These are phyloP conservation scores for Panicum miliaceum DNA, from an alignment of 176 grass and related monocot genomes.

Conservation along the genomic window DNA sequence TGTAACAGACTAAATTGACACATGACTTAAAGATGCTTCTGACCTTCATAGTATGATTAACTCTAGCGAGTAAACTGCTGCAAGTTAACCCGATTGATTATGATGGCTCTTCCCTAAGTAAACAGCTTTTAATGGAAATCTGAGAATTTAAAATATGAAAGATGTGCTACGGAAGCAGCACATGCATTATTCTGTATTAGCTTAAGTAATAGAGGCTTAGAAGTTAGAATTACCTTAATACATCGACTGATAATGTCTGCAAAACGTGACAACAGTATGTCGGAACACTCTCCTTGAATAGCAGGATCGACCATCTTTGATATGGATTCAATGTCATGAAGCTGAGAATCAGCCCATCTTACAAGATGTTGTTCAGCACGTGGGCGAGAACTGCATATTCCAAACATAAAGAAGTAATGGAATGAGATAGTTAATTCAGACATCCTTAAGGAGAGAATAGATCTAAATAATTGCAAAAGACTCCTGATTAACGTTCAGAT, in stretches of 20 bases:
- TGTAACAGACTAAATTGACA: not conserved
- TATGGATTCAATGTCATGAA: conserved; percentile 86
- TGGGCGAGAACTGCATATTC: conserved; percentile 63
- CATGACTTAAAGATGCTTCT: not conserved
- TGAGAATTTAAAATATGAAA: conserved; percentile 22
- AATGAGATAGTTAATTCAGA: conserved; percentile 15
- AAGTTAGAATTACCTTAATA: conserved; percentile 57
- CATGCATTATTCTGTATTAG: conserved; percentile 4
- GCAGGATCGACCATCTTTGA: conserved; percentile 72
- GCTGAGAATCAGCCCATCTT: conserved; percentile 73
- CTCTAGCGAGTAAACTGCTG: conserved; percentile 23
- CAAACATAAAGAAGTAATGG: conserved; percentile 2
- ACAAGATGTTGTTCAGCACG: conserved; percentile 74
- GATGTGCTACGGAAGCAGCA: conserved; percentile 16
- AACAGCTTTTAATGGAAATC: conserved; percentile 24
- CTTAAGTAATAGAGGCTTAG: conserved; percentile 9
- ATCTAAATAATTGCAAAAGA: conserved; percentile 31
- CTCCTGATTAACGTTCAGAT: conserved; percentile 26
- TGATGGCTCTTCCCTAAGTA: conserved; percentile 13
- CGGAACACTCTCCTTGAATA: conserved; percentile 58
- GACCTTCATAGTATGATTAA: conserved; percentile 4
- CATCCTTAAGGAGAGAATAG: conserved; percentile 16
- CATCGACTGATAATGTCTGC: conserved; percentile 85
- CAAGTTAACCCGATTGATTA: not conserved
- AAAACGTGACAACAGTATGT: conserved; percentile 69